These are phyloP conservation scores for Dryas drummondii DNA, from an alignment of 306 rosid genomes.

Conservation along the genomic window DNA sequence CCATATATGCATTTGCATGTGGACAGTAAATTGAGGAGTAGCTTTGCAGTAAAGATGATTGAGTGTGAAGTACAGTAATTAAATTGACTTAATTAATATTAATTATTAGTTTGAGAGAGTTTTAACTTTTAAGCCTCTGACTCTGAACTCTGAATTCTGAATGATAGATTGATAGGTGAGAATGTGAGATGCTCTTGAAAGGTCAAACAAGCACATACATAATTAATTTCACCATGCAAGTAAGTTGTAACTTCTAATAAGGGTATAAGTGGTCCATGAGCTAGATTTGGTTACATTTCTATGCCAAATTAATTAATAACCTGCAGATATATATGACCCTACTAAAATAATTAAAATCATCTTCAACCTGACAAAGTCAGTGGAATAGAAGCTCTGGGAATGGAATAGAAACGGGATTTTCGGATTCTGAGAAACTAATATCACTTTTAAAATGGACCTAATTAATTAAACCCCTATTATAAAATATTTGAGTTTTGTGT, in stretches of 20 bases:
- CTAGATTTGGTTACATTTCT: slow-evolving; percentile 2
- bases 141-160: neutral
- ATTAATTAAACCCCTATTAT: slow-evolving; percentile 36
- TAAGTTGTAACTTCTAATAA: slow-evolving; percentile 20
- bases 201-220: slow-evolving; percentile 6
- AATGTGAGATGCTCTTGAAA: neutral
- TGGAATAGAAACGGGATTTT: slow-evolving; percentile 99
- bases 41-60: neutral
- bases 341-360: slow-evolving; percentile 3
- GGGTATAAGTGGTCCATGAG: slow-evolving; percentile 51
- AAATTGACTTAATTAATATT: too few relatives aligned
- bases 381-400: slow-evolving; percentile 99
- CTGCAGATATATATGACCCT: slow-evolving; percentile 11
- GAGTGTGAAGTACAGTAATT: too few relatives aligned
- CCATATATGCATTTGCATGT: too few relatives aligned
- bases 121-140: neutral
- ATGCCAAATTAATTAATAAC: neutral
- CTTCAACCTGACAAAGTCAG: slow-evolving; percentile 66
- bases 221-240: slow-evolving; percentile 12
- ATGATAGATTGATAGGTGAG: neutral
- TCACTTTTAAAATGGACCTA: slow-evolving; percentile 38
- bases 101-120: too few relatives aligned
- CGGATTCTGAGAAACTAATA: slow-evolving; percentile 60
- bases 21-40: neutral
- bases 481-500: slow-evolving; percentile 37